phyloP scores from a whole-genome alignment of 805 yeast genomes.

The Starmerella potacharoeniae region DNA sequence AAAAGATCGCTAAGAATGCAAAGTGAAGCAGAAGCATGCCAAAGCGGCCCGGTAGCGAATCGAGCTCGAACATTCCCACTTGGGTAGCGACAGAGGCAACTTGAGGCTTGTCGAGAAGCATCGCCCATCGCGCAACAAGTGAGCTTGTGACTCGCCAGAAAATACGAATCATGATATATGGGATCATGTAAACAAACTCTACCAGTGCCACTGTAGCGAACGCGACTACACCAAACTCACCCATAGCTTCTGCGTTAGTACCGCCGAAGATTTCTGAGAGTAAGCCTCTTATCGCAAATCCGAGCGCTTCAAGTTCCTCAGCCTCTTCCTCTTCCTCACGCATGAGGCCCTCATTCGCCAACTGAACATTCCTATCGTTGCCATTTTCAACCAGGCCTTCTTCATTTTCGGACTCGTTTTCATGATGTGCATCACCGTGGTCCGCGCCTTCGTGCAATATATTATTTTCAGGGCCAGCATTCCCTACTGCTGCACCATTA shows the following conservation, averaged over 20 bases:
- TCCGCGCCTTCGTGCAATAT: not conserved
- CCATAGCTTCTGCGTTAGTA: not conserved
- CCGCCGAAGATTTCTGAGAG: constrained; percentile 3
- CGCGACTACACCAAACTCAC: not conserved
- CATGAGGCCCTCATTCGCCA: not conserved
- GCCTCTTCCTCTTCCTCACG: constrained; percentile 4
- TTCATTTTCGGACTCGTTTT: not conserved
- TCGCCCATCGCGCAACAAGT: not conserved
- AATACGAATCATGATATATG: not conserved
- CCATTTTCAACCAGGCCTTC: not conserved
- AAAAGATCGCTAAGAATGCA: not conserved
- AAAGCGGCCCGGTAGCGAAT: not conserved
- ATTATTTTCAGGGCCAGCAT: no score
- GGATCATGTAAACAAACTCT: not conserved
- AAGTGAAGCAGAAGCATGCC: not conserved
- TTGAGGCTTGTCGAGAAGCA: not conserved
- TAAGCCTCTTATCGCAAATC: not conserved
- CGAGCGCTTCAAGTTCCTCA: constrained; percentile 7
- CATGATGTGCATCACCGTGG: not conserved
- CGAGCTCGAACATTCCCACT: not conserved
- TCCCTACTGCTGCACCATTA: no score
- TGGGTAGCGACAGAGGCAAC: not conserved
- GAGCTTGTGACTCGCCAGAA: not conserved
- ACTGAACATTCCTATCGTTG: not conserved
- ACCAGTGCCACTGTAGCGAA: constrained; percentile 1